Evolutionary conservation across 495 filamentous ascomycete genomes (phyloP).

Genomic region (Trichocladium antarcticum): DNA sequence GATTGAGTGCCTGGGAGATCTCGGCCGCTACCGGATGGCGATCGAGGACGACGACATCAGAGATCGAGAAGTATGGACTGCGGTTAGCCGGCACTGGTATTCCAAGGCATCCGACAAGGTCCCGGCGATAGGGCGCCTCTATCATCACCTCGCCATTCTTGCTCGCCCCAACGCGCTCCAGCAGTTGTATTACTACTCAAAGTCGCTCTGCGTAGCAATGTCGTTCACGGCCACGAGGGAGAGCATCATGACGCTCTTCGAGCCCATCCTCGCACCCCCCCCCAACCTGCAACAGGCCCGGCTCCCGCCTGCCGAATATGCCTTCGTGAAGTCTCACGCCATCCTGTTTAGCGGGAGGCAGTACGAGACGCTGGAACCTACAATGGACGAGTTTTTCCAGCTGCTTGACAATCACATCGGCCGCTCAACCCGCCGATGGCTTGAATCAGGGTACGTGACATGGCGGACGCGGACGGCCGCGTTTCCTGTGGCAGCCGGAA

Average conservation of each 20-base stretch:
- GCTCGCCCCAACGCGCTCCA: slow-evolving; percentile 61
- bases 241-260: slow-evolving; percentile 60
- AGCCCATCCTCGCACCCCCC: slow-evolving; percentile 46
- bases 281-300: slow-evolving; percentile 27
- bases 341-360: slow-evolving; percentile 51
- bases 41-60: slow-evolving; percentile 61
- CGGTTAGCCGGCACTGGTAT: slow-evolving; percentile 72
- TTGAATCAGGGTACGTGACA: slow-evolving; percentile 45
- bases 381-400: slow-evolving; percentile 41
- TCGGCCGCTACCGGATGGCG: slow-evolving; percentile 57
- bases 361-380: slow-evolving; percentile 35
- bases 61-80: slow-evolving; percentile 69
- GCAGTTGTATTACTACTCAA: slow-evolving; percentile 63
- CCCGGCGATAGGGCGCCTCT: slow-evolving; percentile 60
- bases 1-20: slow-evolving; percentile 81
- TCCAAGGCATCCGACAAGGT: slow-evolving; percentile 60
- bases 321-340: slow-evolving; percentile 55
- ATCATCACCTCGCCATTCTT: slow-evolving; percentile 77
- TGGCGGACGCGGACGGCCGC: no score
- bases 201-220: slow-evolving; percentile 38
- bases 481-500: no score
- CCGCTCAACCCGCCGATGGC: slow-evolving; percentile 46
- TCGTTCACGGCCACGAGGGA: slow-evolving; percentile 55
- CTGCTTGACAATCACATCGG: slow-evolving; percentile 50
- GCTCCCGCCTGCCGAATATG: slow-evolving; percentile 26